phyloP scores from a whole-genome alignment of 345 rosid species.

The Theobroma cacao region DNA sequence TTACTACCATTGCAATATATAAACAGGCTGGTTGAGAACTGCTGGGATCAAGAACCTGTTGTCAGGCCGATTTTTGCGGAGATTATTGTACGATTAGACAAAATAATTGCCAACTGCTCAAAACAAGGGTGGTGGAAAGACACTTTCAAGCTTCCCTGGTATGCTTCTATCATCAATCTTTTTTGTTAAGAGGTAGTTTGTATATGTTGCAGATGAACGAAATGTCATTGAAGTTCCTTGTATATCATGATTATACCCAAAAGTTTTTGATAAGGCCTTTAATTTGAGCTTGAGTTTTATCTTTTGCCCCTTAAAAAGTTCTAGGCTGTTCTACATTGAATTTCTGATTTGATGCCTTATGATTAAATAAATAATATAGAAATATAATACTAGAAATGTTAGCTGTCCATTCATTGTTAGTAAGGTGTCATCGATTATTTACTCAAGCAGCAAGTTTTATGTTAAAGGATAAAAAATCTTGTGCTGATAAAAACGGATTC shows the following conservation, averaged over 20 bases:
- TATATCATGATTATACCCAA: not conserved
- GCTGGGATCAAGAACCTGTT: conserved; percentile 66
- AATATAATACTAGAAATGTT: not conserved
- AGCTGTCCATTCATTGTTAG: not conserved
- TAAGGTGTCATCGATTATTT: not conserved
- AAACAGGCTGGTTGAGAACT: conserved; percentile 84
- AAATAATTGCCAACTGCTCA: conserved; percentile 62
- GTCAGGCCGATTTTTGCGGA: conserved; percentile 76
- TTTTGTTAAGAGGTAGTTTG: not conserved
- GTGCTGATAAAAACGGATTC: not conserved
- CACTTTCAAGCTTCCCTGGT: conserved; percentile 95
- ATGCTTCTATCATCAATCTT: conserved; percentile 23
- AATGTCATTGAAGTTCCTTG: not conserved
- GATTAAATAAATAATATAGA: not conserved
- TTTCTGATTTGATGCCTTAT: not conserved
- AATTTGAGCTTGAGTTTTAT: not conserved
- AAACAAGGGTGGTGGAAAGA: conserved; percentile 98
- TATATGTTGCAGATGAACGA: not conserved
- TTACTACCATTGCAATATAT: not conserved
- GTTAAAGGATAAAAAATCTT: not conserved
- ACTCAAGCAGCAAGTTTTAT: not conserved
- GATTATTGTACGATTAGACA: conserved; percentile 77
- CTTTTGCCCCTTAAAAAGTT: not conserved
- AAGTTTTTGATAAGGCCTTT: not conserved
- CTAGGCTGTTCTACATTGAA: not conserved